phyloP scores from a whole-genome alignment of 1,284 basidiomycete genomes.

The Stygiomarasmius scandens region DNA sequence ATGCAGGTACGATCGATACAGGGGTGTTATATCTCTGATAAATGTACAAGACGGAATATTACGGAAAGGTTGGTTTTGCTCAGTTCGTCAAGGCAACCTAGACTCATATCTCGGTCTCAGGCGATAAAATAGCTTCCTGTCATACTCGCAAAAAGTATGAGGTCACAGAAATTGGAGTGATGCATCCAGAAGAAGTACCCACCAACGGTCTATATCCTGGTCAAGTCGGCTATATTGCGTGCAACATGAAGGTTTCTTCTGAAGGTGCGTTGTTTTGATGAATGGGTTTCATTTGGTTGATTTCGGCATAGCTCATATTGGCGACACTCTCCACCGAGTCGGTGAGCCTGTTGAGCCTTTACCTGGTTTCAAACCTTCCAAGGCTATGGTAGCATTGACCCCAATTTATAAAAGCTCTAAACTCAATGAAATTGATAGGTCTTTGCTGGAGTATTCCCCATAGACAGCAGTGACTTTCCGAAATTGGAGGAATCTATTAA shows the following conservation, averaged over 20 bases:
- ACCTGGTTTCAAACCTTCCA: constrained; percentile 90
- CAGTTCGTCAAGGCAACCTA: background rate
- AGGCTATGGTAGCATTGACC: constrained; percentile 77
- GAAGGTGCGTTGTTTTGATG: constrained; percentile 66
- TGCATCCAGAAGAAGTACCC: constrained; percentile 87
- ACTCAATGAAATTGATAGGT: constrained; percentile 53
- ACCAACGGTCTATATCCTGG: constrained; percentile 77
- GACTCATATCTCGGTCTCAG: constrained; percentile 39
- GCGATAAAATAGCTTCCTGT: constrained; percentile 87
- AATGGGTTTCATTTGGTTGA: constrained; percentile 16
- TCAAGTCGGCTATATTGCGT: constrained; percentile 90
- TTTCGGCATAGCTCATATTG: constrained; percentile 72
- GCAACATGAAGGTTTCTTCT: constrained; percentile 98
- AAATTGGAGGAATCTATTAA: constrained; percentile 97
- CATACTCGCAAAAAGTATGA: constrained; percentile 93
- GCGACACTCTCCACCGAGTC: constrained; percentile 87
- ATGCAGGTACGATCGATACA: constrained; percentile 90
- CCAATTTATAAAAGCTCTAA: background rate
- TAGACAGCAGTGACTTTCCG: constrained; percentile 89
- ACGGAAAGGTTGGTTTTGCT: constrained; percentile 52
- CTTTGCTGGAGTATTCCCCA: constrained; percentile 94
- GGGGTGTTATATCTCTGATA: constrained; percentile 94
- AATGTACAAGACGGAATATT: constrained; percentile 73
- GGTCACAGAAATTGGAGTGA: constrained; percentile 88
- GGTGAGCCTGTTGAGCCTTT: constrained; percentile 82